Percentiles rank a stretch among this genome's conserved stretches.
Conservation (phyloP, 2,329 filamentous ascomycete species). For the Cercospora zeina region DNA sequence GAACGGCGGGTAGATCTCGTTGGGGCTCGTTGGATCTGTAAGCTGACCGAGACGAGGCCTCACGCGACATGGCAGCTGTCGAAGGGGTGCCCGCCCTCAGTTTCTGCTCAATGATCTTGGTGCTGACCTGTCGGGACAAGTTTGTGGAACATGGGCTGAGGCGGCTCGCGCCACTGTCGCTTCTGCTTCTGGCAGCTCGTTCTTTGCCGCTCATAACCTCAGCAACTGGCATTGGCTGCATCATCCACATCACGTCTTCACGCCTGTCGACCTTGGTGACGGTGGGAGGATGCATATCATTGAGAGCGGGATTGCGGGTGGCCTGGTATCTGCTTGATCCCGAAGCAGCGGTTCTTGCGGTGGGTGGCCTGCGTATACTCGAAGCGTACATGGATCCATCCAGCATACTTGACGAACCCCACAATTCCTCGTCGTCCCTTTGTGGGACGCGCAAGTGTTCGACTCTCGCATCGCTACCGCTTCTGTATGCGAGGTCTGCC, state of each 20-base stretch:
- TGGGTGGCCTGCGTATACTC: conserved; percentile 43
- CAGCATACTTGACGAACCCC: conserved; percentile 57
- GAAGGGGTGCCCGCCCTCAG: conserved; percentile 32
- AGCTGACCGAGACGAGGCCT: conserved; percentile 38
- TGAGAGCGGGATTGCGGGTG: conserved; percentile 58
- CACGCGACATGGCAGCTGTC: conserved; percentile 41
- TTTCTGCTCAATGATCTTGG: conserved; percentile 42
- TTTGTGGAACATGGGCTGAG: conserved; percentile 25
- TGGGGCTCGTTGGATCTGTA: conserved; percentile 35
- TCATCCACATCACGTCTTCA: conserved; percentile 82
- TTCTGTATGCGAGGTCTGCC: conserved; percentile 30
- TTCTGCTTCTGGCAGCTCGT: conserved; percentile 60
- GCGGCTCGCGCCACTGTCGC: conserved; percentile 50
- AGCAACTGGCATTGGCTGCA: conserved; percentile 85
- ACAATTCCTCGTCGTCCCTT: conserved; percentile 82
- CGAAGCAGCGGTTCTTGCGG: conserved; percentile 26
- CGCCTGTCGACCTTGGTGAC: conserved; percentile 36
- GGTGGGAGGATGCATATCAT: conserved; percentile 65
- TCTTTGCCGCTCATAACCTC: conserved; percentile 89
- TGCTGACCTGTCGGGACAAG: conserved; percentile 43
- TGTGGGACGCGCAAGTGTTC: conserved; percentile 77
- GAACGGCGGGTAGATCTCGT: conserved; percentile 29
- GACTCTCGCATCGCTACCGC: conserved; percentile 31
- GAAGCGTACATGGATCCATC: conserved; percentile 26
- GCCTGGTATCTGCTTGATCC: conserved; percentile 36